Evolutionary conservation across 257 asterid species (phyloP), one percentile per base, ranked within the genome.

Genomic region (Penstemon newberryi): DNA sequence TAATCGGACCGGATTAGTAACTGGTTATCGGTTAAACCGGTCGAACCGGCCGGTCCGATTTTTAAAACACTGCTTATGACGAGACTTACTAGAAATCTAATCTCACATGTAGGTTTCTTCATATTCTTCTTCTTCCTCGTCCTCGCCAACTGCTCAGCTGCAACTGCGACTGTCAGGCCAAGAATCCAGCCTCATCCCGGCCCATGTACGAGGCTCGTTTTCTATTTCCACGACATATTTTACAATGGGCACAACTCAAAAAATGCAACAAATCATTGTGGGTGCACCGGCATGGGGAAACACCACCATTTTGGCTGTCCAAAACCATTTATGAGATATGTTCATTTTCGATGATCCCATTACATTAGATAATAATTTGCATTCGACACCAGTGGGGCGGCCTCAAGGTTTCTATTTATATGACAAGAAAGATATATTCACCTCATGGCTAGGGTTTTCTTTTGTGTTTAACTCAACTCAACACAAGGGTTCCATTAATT

Each of bases 281-380:
- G 98, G 83, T 6, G 70, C 91, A 0, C 98, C 96, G 0, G 77
- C 78, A 0, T 82, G 95, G 95, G 93, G 87, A 0, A 85, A 85
- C 84, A 77, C 37, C 37, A 89, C 94, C 4, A 78, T 77, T 2
- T 11, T 91, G 50, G 81, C 87, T 0, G 39, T 38, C 0, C 85
- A 77, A 8, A 68, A 54, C 63, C 80, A 84, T 33, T 91, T 85
- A 12, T 96, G 98, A 0, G 66, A 89, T 66, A 52, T 91, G 47
- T 85, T 87, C 1, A 79, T 89, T 3, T 91, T 91, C 54, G 92
- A 91, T 51, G 96, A 91, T 45, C 96, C 98, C 7, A 83, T 91
- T 4, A 91, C 98, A 0, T 1, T 82, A 7, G 96, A 89, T 69
- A 89, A 87, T 75, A 80, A 89, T 10, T 69, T 89, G 25, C 87